phyloP scores from a whole-genome alignment of 305 asterid genomes.

The Striga hermonthica region DNA sequence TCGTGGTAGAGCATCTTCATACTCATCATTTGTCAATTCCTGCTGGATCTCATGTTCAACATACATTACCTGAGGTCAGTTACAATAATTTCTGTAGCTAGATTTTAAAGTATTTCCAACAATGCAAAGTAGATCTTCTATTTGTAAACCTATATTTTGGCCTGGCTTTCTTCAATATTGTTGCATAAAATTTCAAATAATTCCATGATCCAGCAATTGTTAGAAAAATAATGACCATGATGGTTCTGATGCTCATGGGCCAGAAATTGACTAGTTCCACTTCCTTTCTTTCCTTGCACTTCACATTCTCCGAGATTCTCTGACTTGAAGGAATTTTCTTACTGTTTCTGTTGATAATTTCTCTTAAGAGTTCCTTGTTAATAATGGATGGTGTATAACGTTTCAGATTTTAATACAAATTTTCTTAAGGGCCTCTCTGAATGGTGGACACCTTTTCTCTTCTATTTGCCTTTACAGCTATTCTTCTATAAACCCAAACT shows the following conservation, averaged over 20 bases:
- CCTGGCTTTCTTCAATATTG: conserved; percentile 17
- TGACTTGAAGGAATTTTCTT: background rate
- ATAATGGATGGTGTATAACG: no score
- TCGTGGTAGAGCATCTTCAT: conserved; percentile 70
- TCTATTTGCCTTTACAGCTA: conserved; percentile 41
- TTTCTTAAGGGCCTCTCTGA: conserved; percentile 5
- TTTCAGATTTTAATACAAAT: no score
- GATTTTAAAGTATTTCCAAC: conserved; percentile 15
- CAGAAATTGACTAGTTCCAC: background rate
- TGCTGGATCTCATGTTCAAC: conserved; percentile 53
- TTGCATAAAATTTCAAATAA: conserved; percentile 6
- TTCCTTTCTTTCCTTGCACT: conserved; percentile 15
- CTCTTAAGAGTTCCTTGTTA: background rate
- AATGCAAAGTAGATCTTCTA: conserved; percentile 10
- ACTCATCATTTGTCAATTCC: conserved; percentile 58
- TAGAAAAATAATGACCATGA: background rate
- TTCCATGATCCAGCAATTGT: background rate
- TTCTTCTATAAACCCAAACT: conserved; percentile 84
- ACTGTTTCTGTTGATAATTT: background rate
- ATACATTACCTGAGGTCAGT: conserved; percentile 81
- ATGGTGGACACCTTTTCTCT: conserved; percentile 14
- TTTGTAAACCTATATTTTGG: background rate
- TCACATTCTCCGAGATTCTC: conserved; percentile 3
- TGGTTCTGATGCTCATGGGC: background rate
- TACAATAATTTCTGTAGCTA: conserved; percentile 27